These are phyloP conservation scores for Trametes hirsuta DNA, from an alignment of 1,284 basidiomycete genomes.

Conservation along the genomic window DNA sequence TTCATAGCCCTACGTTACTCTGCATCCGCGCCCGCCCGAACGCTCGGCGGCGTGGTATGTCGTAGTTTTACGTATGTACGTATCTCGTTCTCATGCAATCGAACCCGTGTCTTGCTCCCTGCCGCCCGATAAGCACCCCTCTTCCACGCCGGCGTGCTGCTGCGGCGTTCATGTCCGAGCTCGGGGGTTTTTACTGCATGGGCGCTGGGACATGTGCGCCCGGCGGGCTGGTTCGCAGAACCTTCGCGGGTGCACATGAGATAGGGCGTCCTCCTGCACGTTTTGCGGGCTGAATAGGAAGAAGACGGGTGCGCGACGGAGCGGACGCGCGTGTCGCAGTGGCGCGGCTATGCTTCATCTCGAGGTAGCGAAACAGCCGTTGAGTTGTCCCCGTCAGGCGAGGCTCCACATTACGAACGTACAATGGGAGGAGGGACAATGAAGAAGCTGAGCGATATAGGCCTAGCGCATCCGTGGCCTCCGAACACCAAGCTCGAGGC, in stretches of 20 bases:
- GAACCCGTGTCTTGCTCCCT: background rate
- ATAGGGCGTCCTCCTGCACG: background rate
- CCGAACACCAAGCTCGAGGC: background rate
- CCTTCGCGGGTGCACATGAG: constrained; percentile 7
- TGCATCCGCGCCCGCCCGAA: background rate
- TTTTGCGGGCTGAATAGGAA: background rate
- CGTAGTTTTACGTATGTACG: constrained; percentile 14
- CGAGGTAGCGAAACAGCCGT: background rate
- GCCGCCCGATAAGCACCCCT: background rate
- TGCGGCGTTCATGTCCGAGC: background rate
- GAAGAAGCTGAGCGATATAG: too few species aligned
- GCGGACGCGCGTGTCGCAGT: background rate
- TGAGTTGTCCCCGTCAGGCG: background rate
- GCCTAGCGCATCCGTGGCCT: background rate
- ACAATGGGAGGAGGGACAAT: too few species aligned
- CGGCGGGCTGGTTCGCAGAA: constrained; percentile 3
- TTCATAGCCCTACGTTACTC: constrained; percentile 14
- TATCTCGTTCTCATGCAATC: constrained; percentile 6
- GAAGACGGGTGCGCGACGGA: background rate
- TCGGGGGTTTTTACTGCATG: background rate
- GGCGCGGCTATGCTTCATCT: background rate
- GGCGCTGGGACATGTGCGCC: background rate
- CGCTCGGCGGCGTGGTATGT: background rate
- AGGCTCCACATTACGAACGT: background rate
- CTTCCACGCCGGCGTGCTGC: background rate